phyloP scores from a whole-genome alignment of 352 stramenopile species.

The Pythium pectinolyticum region DNA sequence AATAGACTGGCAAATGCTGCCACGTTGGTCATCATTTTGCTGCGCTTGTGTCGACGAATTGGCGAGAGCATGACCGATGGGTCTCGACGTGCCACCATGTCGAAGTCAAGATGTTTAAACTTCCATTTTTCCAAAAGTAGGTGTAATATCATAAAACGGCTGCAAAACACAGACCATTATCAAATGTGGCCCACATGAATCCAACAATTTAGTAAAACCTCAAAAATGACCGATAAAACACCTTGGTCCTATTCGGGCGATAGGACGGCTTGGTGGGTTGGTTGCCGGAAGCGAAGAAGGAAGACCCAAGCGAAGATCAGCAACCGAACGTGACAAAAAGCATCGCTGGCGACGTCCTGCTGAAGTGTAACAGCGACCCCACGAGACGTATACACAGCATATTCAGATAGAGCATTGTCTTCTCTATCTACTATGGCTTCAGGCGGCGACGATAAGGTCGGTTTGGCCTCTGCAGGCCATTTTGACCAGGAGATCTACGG shows the following conservation, averaged over 20 bases:
- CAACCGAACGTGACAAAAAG: neutral
- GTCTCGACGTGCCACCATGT: no score
- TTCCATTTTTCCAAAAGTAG: neutral
- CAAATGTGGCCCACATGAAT: neutral
- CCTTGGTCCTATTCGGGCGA: slow-evolving; percentile 5
- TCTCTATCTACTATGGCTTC: slow-evolving; percentile 16
- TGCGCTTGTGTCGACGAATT: no score
- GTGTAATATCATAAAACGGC: neutral
- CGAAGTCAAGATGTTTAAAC: no score
- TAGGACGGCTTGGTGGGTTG: slow-evolving; percentile 19
- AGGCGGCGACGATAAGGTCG: slow-evolving; percentile 41
- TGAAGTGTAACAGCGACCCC: neutral
- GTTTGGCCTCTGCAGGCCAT: slow-evolving; percentile 56
- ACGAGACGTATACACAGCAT: neutral
- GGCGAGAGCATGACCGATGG: no score
- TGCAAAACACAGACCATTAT: no score
- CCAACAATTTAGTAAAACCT: slow-evolving; percentile 7
- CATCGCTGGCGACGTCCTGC: neutral
- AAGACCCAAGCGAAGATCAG: slow-evolving; percentile 1
- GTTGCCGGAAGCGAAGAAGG: slow-evolving; percentile 16
- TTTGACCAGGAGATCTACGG: slow-evolving; percentile 84
- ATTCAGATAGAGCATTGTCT: slow-evolving; percentile 10
- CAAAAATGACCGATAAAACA: slow-evolving; percentile 3
- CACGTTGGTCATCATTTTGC: no score
- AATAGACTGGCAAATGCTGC: neutral